Conservation (phyloP, 805 yeast species). For the Clavispora vitiphila region DNA sequence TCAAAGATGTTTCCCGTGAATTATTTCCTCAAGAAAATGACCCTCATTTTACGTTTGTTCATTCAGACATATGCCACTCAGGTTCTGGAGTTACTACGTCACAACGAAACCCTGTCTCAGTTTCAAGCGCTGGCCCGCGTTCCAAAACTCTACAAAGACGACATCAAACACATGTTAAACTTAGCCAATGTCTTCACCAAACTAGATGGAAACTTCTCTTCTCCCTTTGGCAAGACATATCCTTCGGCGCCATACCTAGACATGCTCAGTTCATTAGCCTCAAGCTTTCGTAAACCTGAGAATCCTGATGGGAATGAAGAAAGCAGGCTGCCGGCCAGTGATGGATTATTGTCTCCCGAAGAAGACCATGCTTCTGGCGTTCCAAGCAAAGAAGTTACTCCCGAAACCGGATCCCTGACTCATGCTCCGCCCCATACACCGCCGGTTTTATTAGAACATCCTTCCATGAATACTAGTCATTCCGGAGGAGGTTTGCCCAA, state of each 20-base stretch:
- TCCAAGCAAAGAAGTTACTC: neutral
- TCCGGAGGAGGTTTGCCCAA: neutral
- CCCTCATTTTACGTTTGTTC: constrained; percentile 53
- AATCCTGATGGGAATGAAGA: constrained; percentile 1
- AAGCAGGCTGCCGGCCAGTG: neutral
- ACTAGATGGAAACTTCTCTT: neutral
- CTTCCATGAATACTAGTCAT: neutral
- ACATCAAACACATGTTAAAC: constrained; percentile 17
- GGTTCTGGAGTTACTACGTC: constrained; percentile 31
- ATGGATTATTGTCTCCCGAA: neutral
- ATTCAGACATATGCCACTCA: constrained; percentile 59
- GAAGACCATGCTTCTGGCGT: neutral
- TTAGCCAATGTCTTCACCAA: constrained; percentile 6
- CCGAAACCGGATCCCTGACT: neutral
- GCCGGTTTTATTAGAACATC: neutral
- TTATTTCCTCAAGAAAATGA: constrained; percentile 47
- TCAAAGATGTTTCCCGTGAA: constrained; percentile 32
- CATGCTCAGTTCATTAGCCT: constrained; percentile 15
- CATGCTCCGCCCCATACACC: neutral
- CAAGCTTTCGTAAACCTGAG: constrained; percentile 9
- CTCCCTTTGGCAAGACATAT: neutral
- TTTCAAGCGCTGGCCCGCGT: neutral
- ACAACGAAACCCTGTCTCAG: constrained; percentile 11
- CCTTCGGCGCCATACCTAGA: constrained; percentile 13
- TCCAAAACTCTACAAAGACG: constrained; percentile 10